phyloP scores from a whole-genome alignment of 805 yeast genomes.

The Pichia nakasei region DNA sequence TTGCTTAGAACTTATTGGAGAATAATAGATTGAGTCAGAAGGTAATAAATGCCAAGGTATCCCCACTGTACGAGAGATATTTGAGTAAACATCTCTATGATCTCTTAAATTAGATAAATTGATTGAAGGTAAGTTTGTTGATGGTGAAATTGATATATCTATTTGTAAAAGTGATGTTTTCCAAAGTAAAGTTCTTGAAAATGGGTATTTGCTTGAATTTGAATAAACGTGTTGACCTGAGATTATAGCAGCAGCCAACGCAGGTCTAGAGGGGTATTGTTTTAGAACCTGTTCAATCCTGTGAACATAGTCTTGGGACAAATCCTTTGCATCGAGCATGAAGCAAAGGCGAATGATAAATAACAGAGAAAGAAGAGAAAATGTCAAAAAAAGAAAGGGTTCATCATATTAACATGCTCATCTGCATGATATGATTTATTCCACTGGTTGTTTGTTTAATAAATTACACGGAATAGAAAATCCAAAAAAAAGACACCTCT shows the following conservation, averaged over 20 bases:
- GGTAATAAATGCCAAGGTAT: conserved; percentile 30
- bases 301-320: not conserved
- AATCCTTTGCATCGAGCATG: not conserved
- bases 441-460: too few relatives aligned
- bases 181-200: conserved; percentile 17
- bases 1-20: not conserved
- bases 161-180: conserved; percentile 12
- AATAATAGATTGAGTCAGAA: conserved; percentile 17
- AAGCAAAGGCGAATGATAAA: not conserved
- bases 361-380: not conserved
- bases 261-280: conserved; percentile 7
- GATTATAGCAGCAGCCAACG: conserved; percentile 6
- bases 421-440: too few relatives aligned
- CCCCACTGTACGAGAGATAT: conserved; percentile 17
- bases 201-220: conserved; percentile 3
- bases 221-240: conserved; percentile 7
- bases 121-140: conserved; percentile 10
- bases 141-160: conserved; percentile 2
- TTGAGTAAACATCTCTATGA: conserved; percentile 13
- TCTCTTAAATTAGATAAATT: conserved; percentile 13
- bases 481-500: too few relatives aligned
- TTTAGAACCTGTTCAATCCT: not conserved
- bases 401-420: not conserved
- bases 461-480: too few relatives aligned
- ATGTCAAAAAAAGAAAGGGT: not conserved